Conservation (phyloP, 805 yeast genomes). For the Kregervanrija delftensis region DNA sequence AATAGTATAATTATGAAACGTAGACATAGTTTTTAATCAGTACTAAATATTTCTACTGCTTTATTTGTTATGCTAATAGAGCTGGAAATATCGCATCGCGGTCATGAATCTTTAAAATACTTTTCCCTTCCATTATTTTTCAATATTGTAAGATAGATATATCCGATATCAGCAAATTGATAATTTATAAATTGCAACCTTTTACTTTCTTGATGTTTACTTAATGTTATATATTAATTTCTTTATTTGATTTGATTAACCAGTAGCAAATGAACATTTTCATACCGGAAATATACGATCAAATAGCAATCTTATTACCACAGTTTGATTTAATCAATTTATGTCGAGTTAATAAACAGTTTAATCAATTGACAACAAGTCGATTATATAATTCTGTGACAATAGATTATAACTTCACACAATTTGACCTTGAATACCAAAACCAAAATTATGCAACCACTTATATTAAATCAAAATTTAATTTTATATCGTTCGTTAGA, state of each 20-base stretch:
- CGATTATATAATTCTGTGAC: constrained; percentile 17
- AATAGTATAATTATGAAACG: neutral
- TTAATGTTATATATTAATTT: too few relatives aligned
- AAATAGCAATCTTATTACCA: constrained; percentile 11
- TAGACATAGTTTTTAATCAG: neutral
- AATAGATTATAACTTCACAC: constrained; percentile 17
- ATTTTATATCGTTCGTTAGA: constrained; percentile 3
- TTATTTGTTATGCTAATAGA: too few relatives aligned
- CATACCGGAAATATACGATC: constrained; percentile 17
- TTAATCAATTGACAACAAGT: constrained; percentile 6
- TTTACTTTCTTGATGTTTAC: too few relatives aligned
- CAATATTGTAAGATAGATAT: neutral
- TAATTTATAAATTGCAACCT: too few relatives aligned
- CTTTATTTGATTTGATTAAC: too few relatives aligned
- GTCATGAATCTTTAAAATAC: too few relatives aligned
- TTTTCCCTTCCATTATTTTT: neutral
- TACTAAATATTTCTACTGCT: too few relatives aligned
- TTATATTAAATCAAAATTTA: constrained; percentile 8
- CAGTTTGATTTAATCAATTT: constrained; percentile 22
- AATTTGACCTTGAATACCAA: constrained; percentile 22
- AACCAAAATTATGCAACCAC: constrained; percentile 8
- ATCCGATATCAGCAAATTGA: neutral
- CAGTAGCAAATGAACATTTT: neutral
- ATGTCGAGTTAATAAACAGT: constrained; percentile 5
- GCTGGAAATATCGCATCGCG: too few relatives aligned